phyloP scores from a whole-genome alignment of 495 filamentous ascomycete species.

The Rhypophila decipiens region DNA sequence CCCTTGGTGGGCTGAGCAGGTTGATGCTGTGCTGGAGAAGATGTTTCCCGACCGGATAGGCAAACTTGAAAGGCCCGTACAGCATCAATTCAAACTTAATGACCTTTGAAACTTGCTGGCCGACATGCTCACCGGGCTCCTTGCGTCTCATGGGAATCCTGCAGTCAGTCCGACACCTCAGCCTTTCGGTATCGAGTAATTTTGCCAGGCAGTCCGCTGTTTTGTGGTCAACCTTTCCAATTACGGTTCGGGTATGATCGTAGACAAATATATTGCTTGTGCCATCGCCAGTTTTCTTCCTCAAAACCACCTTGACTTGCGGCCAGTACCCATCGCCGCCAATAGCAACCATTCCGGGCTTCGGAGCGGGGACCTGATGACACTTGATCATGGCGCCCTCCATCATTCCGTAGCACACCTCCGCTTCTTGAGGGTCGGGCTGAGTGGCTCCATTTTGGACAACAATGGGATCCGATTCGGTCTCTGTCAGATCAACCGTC shows the following conservation, averaged over 20 bases:
- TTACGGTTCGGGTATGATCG: constrained; percentile 62
- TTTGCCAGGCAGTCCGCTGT: constrained; percentile 63
- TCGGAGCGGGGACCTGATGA: constrained; percentile 57
- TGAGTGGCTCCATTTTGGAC: constrained; percentile 27
- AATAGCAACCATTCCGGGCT: constrained; percentile 48
- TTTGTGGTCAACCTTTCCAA: constrained; percentile 66
- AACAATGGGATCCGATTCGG: constrained; percentile 49
- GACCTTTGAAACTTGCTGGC: constrained; percentile 44
- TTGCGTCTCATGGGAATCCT: constrained; percentile 58
- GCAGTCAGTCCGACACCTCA: constrained; percentile 59
- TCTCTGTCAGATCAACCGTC: constrained; percentile 62
- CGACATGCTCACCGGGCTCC: constrained; percentile 42
- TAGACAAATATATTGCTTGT: constrained; percentile 58
- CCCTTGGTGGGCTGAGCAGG: constrained; percentile 55
- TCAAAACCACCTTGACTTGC: constrained; percentile 62
- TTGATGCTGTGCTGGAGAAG: constrained; percentile 59
- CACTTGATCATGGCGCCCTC: constrained; percentile 63
- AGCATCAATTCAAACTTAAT: constrained; percentile 64
- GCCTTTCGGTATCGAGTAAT: constrained; percentile 55
- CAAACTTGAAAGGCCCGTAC: constrained; percentile 69
- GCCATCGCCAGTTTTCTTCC: constrained; percentile 43
- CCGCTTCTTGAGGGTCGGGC: constrained; percentile 38
- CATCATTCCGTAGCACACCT: constrained; percentile 82
- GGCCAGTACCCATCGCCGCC: constrained; percentile 56
- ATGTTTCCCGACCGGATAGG: constrained; percentile 54